Evolutionary conservation across 768 basidiomycete species (phyloP), one percentile per base, ranked within the genome.

Genomic region (Mrakia gelida): DNA sequence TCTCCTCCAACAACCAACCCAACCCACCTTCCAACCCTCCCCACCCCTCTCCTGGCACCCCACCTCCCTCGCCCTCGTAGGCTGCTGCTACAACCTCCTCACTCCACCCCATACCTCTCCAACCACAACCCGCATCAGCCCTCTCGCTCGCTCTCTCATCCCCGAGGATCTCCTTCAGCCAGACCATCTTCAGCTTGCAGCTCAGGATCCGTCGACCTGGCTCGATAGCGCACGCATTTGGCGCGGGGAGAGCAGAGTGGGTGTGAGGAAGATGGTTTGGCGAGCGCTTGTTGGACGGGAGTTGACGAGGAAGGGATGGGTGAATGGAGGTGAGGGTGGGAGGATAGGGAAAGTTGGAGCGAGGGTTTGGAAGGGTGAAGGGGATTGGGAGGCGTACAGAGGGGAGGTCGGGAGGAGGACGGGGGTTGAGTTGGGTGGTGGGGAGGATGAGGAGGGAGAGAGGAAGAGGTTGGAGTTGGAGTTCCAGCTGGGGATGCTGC

Each of bases 61-160:
- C 0, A 54, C 54, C 11, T 38, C 32, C 30, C 72, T 73, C 7
- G 52, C 38, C 18, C 28, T 73, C 56, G 72, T 73, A 21, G 72
- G 72, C 16, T 73, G 72, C 52, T 73, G 72, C 56, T 73, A 73
- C 56, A 73, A 73, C n/a, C 56, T 73, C 23, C 30, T 73, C 30
- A 73, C 72, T 49, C 49, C 71, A 26, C 49, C 23, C 28, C 28
- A 1, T 7, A 43, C 23, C 71, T 73, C 30, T n/a, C 34, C 67
- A 3, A 61, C 56, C 56, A 70, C 67, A 6, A 70, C 67, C 43
- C 67, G 67, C 1, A 21, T 70, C 34, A 70, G 41, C n/a, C 67
- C 67, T 13, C 26, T 70, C 26, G 41, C 67, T 41, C 9, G 34
- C 1, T 3, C 38, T 3, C 38, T 41, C 38, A 70, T 70, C 26